phyloP scores from a whole-genome alignment of 140 eudicot genomes.

The Anethum foeniculum region DNA sequence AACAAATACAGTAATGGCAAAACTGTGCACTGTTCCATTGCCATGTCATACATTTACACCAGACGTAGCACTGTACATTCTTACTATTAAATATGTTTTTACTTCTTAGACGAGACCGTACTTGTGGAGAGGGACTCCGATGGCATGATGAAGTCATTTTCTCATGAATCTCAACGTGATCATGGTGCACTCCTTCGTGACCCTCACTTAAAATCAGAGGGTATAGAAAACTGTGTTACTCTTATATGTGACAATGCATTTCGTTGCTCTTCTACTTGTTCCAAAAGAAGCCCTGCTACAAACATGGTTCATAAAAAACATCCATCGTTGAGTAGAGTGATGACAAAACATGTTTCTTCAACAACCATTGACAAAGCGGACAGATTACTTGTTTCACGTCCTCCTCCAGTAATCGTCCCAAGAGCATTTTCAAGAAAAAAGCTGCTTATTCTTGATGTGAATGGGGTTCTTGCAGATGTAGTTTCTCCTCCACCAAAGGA shows the following conservation, averaged over 20 bases:
- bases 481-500: conserved; percentile 43
- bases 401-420: conserved; percentile 13
- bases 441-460: conserved; percentile 45
- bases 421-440: conserved; percentile 25
- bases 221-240: not conserved
- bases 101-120: not conserved
- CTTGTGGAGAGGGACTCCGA: not conserved
- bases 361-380: conserved; percentile 2
- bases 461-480: conserved; percentile 50
- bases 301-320: not conserved
- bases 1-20: not conserved
- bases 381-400: not conserved
- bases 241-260: conserved; percentile 3
- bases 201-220: not conserved
- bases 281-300: not conserved
- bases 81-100: not conserved
- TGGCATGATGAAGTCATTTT: not conserved
- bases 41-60: not conserved
- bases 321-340: not conserved
- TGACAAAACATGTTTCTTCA: not conserved
- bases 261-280: not conserved
- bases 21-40: not conserved
- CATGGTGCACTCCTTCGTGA: not conserved
- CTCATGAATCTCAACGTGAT: not conserved
- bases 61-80: not conserved